phyloP scores from a whole-genome alignment of 208 protist species.

The Acanthamoeba royreba region DNA sequence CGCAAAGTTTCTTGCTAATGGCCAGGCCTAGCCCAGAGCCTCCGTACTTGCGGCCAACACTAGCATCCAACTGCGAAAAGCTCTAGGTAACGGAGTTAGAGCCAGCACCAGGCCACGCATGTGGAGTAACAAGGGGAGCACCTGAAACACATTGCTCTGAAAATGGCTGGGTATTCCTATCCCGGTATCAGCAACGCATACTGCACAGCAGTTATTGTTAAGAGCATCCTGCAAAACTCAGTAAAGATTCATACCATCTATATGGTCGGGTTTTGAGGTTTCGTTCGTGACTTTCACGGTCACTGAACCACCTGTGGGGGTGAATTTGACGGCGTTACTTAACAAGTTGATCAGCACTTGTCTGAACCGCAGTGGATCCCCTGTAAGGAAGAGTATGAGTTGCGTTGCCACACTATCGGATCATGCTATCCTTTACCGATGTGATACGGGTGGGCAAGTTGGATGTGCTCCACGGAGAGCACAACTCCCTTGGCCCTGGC shows the following conservation, averaged over 20 bases:
- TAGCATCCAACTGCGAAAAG: slow-evolving; percentile 4
- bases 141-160: no score
- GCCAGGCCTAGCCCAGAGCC: slow-evolving; percentile 6
- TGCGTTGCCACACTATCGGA: not conserved
- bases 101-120: not conserved
- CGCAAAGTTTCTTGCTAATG: slow-evolving; percentile 9
- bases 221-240: not conserved
- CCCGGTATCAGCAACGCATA: slow-evolving; percentile 51
- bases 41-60: not conserved
- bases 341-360: not conserved
- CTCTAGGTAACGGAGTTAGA: not conserved
- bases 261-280: not conserved
- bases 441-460: not conserved
- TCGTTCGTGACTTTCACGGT: not conserved
- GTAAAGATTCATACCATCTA: not conserved
- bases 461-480: not conserved
- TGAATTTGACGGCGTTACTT: not conserved
- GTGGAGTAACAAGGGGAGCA: no score
- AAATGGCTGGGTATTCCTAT: slow-evolving; percentile 53
- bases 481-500: not conserved
- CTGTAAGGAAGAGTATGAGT: not conserved
- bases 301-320: not conserved
- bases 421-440: not conserved
- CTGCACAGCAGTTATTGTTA: no score
- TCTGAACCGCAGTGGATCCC: not conserved